A percentile compares a stretch with the other conserved stretches of the same genome.
Conservation (phyloP, 139 green algal genomes). For the Spirogloea muscicola region DNA sequence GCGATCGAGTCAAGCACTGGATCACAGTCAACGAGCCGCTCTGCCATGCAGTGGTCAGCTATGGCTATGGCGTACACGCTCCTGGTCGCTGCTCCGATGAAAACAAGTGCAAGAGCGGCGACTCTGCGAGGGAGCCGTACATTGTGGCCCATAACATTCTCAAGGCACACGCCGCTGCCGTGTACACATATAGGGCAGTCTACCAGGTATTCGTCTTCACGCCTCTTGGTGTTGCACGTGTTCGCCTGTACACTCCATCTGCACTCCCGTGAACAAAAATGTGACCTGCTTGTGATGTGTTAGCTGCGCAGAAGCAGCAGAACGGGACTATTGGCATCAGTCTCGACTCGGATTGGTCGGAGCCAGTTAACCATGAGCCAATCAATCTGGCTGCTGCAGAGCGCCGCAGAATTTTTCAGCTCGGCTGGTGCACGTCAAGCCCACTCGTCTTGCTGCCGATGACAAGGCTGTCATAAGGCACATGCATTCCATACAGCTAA, state of each 20-base stretch:
- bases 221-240: too few species aligned
- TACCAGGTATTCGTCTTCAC: too few species aligned
- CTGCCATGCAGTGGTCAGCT: slow-evolving; percentile 14
- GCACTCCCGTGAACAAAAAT: too few species aligned
- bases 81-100: slow-evolving; percentile 26
- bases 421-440: slow-evolving; percentile 46
- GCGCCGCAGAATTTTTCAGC: slow-evolving; percentile 6
- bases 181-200: slow-evolving; percentile 39
- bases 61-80: slow-evolving; percentile 16
- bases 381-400: slow-evolving; percentile 48
- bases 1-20: slow-evolving; percentile 38
- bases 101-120: not conserved
- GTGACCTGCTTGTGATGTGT: too few species aligned
- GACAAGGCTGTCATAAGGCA: too few species aligned
- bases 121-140: slow-evolving; percentile 42
- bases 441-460: too few species aligned
- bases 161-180: slow-evolving; percentile 48
- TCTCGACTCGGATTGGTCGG: slow-evolving; percentile 47
- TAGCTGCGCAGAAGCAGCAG: slow-evolving; percentile 47
- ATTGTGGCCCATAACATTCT: slow-evolving; percentile 52
- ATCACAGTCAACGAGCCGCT: slow-evolving; percentile 44
- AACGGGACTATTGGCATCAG: slow-evolving; percentile 51
- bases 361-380: slow-evolving; percentile 22
- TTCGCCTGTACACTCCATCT: too few species aligned
- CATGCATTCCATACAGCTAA: too few species aligned